Evolutionary conservation across 768 basidiomycete species (phyloP).

Genomic region (Mycena rebaudengoi): DNA sequence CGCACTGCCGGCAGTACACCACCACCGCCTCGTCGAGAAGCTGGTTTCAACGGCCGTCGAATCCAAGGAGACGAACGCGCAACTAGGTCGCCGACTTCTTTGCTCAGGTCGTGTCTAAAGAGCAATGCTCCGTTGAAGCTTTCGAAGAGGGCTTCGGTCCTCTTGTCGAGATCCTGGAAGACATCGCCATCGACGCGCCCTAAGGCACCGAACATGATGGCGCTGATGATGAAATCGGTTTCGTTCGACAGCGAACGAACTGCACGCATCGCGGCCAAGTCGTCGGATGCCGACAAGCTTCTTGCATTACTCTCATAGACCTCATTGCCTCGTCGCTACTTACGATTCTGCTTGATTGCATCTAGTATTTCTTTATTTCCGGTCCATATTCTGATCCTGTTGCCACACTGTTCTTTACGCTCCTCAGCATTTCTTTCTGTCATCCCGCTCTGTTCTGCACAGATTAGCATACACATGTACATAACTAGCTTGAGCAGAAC

Average conservation of each 20-base stretch:
- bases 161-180: conserved; percentile 82
- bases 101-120: conserved; percentile 64
- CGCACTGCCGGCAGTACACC: conserved; percentile 70
- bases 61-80: conserved; percentile 82
- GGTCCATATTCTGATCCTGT: conserved; percentile 16
- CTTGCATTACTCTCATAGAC: conserved; percentile 66
- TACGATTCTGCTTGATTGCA: conserved; percentile 28
- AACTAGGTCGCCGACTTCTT: conserved; percentile 84
- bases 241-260: conserved; percentile 69
- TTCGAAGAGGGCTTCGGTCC: conserved; percentile 81
- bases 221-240: conserved; percentile 76
- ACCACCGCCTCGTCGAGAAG: conserved; percentile 74
- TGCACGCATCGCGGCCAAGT: conserved; percentile 67
- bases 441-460: conserved; percentile 24
- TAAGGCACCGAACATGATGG: conserved; percentile 81
- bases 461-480: conserved; percentile 25
- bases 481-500: conserved; percentile 28
- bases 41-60: conserved; percentile 80
- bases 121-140: conserved; percentile 60
- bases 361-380: conserved; percentile 25
- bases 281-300: conserved; percentile 66
- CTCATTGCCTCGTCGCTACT: conserved; percentile 33
- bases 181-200: conserved; percentile 92
- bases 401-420: conserved; percentile 27
- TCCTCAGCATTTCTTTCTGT: conserved; percentile 7